Conservation (phyloP, 2,329 filamentous ascomycete genomes). For the Fusarium avenaceum region DNA sequence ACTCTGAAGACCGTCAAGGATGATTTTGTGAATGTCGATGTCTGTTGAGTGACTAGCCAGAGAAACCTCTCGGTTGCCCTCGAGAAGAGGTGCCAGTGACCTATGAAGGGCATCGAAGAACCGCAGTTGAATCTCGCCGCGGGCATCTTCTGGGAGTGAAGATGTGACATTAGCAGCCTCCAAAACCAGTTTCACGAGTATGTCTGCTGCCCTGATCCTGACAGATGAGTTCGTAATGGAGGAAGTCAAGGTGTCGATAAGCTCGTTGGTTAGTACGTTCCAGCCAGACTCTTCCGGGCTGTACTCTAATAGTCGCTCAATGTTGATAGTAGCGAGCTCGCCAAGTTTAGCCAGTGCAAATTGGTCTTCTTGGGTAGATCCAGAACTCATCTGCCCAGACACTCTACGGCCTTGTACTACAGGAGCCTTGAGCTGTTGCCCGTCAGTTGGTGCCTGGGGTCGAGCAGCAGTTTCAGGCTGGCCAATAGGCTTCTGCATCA, state of each 20-base stretch:
- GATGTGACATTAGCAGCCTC: constrained; percentile 71
- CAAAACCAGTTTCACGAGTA: constrained; percentile 69
- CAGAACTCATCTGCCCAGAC: constrained; percentile 59
- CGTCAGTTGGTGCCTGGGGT: constrained; percentile 40
- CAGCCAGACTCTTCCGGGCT: constrained; percentile 80
- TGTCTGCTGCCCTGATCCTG: constrained; percentile 72
- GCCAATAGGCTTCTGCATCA: constrained; percentile 60
- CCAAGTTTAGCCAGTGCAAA: constrained; percentile 81
- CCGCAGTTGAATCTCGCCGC: constrained; percentile 76
- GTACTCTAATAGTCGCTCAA: constrained; percentile 78
- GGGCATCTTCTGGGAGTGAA: constrained; percentile 62
- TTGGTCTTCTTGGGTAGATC: constrained; percentile 72
- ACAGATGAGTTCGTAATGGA: constrained; percentile 64
- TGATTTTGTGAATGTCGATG: constrained; percentile 82
- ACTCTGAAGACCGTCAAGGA: constrained; percentile 83
- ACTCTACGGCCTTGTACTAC: constrained; percentile 60
- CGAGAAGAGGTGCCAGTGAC: constrained; percentile 69
- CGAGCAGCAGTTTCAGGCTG: constrained; percentile 35
- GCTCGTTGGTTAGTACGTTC: constrained; percentile 72
- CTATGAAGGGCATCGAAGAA: constrained; percentile 76
- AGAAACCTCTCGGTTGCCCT: constrained; percentile 64
- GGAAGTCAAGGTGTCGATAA: constrained; percentile 66
- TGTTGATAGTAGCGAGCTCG: constrained; percentile 79
- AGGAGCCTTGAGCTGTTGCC: constrained; percentile 54
- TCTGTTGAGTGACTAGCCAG: constrained; percentile 74